phyloP scores from a whole-genome alignment of 169 alveolate genomes.

The Plasmodium vinckei region DNA sequence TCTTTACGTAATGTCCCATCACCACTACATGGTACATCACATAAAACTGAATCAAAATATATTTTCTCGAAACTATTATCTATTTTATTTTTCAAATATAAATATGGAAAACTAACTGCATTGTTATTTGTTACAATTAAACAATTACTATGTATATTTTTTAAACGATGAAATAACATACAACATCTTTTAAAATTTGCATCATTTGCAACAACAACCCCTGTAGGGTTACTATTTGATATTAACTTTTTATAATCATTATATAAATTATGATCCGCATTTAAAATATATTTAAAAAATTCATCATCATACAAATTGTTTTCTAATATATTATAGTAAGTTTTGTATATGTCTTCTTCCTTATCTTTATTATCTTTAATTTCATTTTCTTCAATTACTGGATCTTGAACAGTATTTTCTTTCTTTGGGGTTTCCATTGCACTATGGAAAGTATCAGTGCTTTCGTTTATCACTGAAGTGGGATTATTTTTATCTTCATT shows the following conservation, averaged over 20 bases:
- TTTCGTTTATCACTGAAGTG: neutral
- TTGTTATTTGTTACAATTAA: constrained; percentile 74
- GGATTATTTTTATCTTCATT: neutral
- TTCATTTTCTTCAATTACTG: neutral
- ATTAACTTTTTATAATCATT: constrained; percentile 59
- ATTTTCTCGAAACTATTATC: constrained; percentile 78
- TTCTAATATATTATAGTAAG: constrained; percentile 22
- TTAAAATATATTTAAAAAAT: constrained; percentile 55
- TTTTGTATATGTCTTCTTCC: constrained; percentile 17
- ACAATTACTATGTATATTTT: constrained; percentile 73
- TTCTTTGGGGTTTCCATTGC: neutral
- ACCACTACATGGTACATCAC: constrained; percentile 98
- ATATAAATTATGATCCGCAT: constrained; percentile 53
- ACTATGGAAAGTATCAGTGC: neutral
- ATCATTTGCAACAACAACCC: constrained; percentile 76
- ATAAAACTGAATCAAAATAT: constrained; percentile 89
- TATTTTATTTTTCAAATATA: constrained; percentile 41
- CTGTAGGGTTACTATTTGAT: constrained; percentile 68
- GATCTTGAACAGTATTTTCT: neutral
- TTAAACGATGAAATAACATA: constrained; percentile 75
- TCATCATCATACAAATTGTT: constrained; percentile 49
- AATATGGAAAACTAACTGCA: constrained; percentile 64
- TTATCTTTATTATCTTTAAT: neutral
- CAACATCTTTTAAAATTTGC: constrained; percentile 75
- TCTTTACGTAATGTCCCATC: constrained; percentile 98